Percentiles rank a stretch among this genome's conserved stretches.
phyloP scores from a whole-genome alignment of 257 asterid genomes.

The Jasminum sambac region DNA sequence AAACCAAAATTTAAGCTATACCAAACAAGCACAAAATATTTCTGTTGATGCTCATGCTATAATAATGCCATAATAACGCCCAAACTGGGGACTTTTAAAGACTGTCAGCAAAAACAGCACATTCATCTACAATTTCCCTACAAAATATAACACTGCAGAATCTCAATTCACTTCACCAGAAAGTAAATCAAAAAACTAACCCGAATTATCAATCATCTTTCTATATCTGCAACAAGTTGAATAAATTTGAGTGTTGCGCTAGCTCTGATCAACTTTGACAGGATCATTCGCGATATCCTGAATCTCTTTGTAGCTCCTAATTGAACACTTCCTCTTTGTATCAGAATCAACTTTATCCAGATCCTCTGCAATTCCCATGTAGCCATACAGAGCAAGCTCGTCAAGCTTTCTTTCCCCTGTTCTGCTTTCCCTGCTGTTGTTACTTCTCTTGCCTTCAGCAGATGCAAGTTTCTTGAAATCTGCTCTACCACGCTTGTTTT shows the following conservation, averaged over 20 bases:
- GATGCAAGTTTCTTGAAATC: constrained; percentile 22
- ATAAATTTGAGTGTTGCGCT: background rate
- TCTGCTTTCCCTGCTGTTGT: background rate
- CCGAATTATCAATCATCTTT: background rate
- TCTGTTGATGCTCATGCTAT: background rate
- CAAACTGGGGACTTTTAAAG: background rate
- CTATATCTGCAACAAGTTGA: background rate
- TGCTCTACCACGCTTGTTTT: constrained; percentile 31
- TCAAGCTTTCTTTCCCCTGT: constrained; percentile 17
- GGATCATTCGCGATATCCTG: constrained; percentile 36
- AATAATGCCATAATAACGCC: background rate
- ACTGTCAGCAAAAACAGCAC: background rate
- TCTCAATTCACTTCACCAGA: background rate
- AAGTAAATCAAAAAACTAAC: background rate
- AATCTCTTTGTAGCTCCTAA: constrained; percentile 39
- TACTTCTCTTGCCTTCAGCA: background rate
- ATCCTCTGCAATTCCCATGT: constrained; percentile 41
- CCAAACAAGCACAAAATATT: background rate
- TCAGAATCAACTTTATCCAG: constrained; percentile 40
- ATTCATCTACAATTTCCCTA: background rate
- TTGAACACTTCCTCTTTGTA: constrained; percentile 32
- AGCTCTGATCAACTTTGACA: constrained; percentile 11
- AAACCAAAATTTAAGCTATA: no score
- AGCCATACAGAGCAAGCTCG: constrained; percentile 32
- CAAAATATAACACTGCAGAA: background rate